A percentile compares a stretch with the other conserved stretches of the same genome.
Conservation (phyloP, 106 monocot genomes). For the Dendrobium nobile region DNA sequence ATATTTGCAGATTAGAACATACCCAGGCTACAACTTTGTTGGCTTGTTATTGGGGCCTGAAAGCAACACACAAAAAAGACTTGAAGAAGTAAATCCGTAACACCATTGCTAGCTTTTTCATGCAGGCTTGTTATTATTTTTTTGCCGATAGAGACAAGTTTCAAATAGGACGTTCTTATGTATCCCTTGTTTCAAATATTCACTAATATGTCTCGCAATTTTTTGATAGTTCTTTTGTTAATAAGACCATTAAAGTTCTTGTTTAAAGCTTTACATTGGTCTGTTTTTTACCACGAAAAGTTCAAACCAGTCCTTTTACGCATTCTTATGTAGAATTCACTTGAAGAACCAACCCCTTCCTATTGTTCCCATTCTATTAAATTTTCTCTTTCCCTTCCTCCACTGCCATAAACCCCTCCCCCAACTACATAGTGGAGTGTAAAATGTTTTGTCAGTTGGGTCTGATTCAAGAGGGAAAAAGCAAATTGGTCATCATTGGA, state of each 20-base stretch:
- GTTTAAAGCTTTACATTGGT: neutral
- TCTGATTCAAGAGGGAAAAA: neutral
- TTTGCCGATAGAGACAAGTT: neutral
- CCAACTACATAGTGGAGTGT: neutral
- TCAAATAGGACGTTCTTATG: neutral
- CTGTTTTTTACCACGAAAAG: too few species aligned
- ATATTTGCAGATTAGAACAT: slow-evolving; percentile 49
- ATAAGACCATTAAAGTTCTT: neutral
- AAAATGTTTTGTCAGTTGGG: neutral
- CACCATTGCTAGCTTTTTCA: neutral
- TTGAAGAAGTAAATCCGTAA: slow-evolving; percentile 64
- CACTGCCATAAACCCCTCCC: neutral
- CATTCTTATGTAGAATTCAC: too few species aligned
- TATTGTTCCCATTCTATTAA: too few species aligned
- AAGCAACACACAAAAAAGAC: slow-evolving; percentile 73
- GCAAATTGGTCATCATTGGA: neutral
- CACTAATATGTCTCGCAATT: neutral
- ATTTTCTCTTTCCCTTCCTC: neutral
- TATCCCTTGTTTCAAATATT: neutral
- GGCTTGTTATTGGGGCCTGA: slow-evolving; percentile 70
- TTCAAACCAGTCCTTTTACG: too few species aligned
- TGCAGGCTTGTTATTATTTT: neutral
- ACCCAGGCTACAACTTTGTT: slow-evolving; percentile 66
- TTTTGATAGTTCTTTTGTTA: neutral
- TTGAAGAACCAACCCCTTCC: too few species aligned